A percentile compares a stretch with the other conserved stretches of the same genome.
Conservation (phyloP, 1,284 basidiomycete species). For the Hymenochaete sp. region DNA sequence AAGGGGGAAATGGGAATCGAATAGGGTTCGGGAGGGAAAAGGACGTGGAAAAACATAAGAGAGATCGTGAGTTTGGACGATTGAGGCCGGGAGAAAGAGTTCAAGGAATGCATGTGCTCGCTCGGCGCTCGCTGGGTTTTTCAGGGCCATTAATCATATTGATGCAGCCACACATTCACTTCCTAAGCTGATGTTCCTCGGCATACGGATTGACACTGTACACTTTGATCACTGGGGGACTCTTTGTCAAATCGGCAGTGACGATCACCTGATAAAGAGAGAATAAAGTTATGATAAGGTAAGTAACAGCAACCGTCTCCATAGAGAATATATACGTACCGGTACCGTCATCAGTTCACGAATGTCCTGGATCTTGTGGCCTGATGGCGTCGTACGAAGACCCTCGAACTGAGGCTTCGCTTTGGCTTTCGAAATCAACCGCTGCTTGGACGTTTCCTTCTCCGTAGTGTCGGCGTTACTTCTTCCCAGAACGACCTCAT, state of each 20-base stretch:
- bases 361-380: conserved; percentile 90
- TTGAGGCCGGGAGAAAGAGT: no score
- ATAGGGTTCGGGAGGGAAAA: no score
- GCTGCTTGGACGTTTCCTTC: conserved; percentile 62
- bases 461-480: conserved; percentile 36
- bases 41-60: no score
- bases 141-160: background rate
- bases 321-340: conserved; percentile 39
- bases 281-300: conserved; percentile 11
- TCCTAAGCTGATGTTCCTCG: conserved; percentile 18
- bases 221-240: conserved; percentile 89
- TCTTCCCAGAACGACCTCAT: conserved; percentile 71
- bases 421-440: conserved; percentile 66
- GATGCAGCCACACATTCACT: conserved; percentile 11
- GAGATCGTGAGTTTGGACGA: no score
- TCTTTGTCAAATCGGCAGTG: conserved; percentile 88
- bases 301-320: conserved; percentile 14
- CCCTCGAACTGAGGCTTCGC: conserved; percentile 72
- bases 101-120: no score
- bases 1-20: no score
- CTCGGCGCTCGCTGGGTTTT: no score
- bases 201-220: conserved; percentile 84
- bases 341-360: conserved; percentile 85
- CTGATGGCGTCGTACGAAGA: conserved; percentile 56
- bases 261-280: conserved; percentile 95